Base-by-base conservation (phyloP, 1,284 basidiomycete genomes). In the Ceratobasidium sp. region DNA sequence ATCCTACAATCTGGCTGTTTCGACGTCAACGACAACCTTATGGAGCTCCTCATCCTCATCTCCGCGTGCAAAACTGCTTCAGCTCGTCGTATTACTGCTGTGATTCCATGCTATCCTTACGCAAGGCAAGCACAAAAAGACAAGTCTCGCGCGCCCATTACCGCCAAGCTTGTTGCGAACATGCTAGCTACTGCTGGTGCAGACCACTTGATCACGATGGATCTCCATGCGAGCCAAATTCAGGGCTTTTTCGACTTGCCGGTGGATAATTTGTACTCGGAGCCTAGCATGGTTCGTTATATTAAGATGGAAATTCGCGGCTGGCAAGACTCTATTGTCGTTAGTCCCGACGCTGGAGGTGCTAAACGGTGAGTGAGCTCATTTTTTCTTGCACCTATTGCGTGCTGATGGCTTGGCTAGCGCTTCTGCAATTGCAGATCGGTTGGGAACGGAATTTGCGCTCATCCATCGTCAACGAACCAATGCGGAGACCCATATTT, bases 231-330 rank as follows among this genome's bases (percentile, higher is more conserved):
- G 13, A 96, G 94, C 82, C 97, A 99, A 88, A 99, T 99, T 81
- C 97, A 99, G 85, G 97, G 97, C 13, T 99, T 99, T 89, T 99
- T 99, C 84, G 97, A 99, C 86, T 97, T 99, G 82, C 98, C 97
- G 20, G 97, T 98, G 77, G 97, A 99, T 88, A 99, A 99, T 86
- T 88, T 98, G 76, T 98, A 93, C 86, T 94, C 94, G 49, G 95
- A 97, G 84, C 94, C 95, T 7, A 87, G 94, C 81, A 95, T 97
- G 94, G 89, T 96, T 81, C 88, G 91, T 10, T 97, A 95, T 86
- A 97, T 99, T 87, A 97, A 97, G 86, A 88, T 91, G 70, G 90
- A 93, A 83, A 95, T 99, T 78, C 90, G 91, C 1, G 93, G 90
- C 60, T 99, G 97, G 97, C 86, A 92, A 82, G 89, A 98, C 82